A percentile compares a stretch with the other conserved stretches of the same genome.
Evolutionary conservation across 2,329 filamentous ascomycete genomes (phyloP).

Genomic region (Helotiales sp.): DNA sequence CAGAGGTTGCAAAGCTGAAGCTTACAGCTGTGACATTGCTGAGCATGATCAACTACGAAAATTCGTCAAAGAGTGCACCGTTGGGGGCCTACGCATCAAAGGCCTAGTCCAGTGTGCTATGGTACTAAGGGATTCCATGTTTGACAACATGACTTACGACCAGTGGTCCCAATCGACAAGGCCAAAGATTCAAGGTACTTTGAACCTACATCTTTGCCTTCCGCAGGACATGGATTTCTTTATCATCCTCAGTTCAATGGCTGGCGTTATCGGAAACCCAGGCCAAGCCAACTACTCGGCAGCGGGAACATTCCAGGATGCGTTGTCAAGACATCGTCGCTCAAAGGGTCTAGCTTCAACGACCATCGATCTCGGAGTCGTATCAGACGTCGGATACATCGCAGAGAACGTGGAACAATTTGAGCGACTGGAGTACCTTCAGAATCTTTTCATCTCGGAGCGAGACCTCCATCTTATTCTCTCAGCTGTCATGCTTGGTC

Average conservation of each 20-base stretch:
- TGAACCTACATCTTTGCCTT: constrained; percentile 29
- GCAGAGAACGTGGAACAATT: neutral
- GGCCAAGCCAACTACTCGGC: constrained; percentile 25
- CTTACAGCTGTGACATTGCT: neutral
- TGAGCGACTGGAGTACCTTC: too few species aligned
- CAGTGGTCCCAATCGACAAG: neutral
- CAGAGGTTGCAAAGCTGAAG: neutral
- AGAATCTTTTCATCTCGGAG: too few species aligned
- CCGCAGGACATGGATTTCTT: constrained; percentile 47
- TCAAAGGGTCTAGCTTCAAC: neutral
- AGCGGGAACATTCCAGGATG: constrained; percentile 40
- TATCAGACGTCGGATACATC: neutral
- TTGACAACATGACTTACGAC: constrained; percentile 1
- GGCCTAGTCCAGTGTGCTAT: neutral
- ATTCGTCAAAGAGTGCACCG: neutral
- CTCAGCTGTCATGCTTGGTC: too few species aligned
- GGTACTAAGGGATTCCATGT: constrained; percentile 36
- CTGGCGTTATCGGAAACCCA: constrained; percentile 26
- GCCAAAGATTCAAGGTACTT: constrained; percentile 42
- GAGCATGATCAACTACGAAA: neutral
- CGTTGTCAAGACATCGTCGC: constrained; percentile 4
- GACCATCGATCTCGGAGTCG: neutral
- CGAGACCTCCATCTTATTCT: too few species aligned
- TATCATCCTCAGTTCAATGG: constrained; percentile 45
- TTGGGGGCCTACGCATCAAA: neutral